Evolutionary conservation across 768 basidiomycete genomes (phyloP), one percentile per base, ranked within the genome.

Genomic region (Tulasnella calospora): DNA sequence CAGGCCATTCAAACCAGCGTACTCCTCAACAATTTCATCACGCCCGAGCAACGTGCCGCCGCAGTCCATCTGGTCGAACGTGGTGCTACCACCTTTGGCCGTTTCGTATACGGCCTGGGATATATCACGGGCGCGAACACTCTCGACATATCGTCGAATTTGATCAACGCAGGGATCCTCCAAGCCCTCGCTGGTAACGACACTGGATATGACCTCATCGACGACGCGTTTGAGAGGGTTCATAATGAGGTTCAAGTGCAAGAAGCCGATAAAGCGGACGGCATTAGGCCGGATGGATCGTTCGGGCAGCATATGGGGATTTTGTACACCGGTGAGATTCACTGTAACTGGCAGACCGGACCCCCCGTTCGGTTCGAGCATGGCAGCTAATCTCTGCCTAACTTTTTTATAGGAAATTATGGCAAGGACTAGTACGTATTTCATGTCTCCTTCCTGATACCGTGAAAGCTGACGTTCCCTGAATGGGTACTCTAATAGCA

Each of bases 331-430:
- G 92, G 83, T 61, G 21, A 57, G 75, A 70, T 30, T 35, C 19
- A 6, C 21, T 44, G 30, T 17, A 36, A 21, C 27, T 15, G 15
- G 55, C 33, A 55, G 3, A 55, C n/a, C 4, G 51, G 5, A 17
- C 17, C 41, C 13, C 13, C 9, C 38, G 9, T 38, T n/a, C n/a
- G n/a, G n/a, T 55, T 21, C 4, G 71, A 71, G 17, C 21, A 23
- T n/a, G n/a, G 36, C 23, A 71, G 23, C 71, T 71, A 35, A 71
- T 17, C 7, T 30, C 35, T 86, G 10, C 83, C 91, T 8, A 86
- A 91, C 78, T 85, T 88, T 41, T 0, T 85, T 89, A 79, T 84
- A 85, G 72, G 93, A 47, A 92, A 92, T 81, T 92, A 93, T 80
- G 92, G 88, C 21, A 87, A 87, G 77, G 87, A 86, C 79, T 87